Evolutionary conservation across 2,329 filamentous ascomycete genomes (phyloP).

Genomic region (Microdochium nivale): DNA sequence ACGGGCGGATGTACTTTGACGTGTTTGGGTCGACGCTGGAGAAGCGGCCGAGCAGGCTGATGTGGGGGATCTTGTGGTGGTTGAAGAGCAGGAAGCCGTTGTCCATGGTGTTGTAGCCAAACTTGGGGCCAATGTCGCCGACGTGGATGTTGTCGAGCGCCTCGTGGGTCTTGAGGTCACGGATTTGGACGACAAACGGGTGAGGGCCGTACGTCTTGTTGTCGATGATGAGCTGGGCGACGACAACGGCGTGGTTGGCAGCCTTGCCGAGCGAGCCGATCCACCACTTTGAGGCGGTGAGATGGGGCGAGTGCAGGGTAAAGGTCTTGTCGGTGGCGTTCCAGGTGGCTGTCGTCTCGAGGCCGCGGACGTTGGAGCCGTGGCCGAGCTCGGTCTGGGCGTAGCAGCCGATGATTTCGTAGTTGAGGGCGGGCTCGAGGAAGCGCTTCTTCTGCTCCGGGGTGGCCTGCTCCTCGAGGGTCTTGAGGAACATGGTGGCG

Average conservation of each 20-base stretch:
- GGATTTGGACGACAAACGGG: slow-evolving; percentile 69
- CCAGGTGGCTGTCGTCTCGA: slow-evolving; percentile 69
- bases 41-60: slow-evolving; percentile 66
- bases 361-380: slow-evolving; percentile 65
- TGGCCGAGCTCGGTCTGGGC: slow-evolving; percentile 76
- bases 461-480: slow-evolving; percentile 62
- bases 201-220: slow-evolving; percentile 67
- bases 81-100: slow-evolving; percentile 75
- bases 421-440: slow-evolving; percentile 58
- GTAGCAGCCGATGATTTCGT: slow-evolving; percentile 70
- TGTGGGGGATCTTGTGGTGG: slow-evolving; percentile 64
- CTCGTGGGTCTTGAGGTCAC: slow-evolving; percentile 61
- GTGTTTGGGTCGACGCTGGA: slow-evolving; percentile 60
- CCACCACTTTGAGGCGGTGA: slow-evolving; percentile 80
- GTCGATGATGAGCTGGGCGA: slow-evolving; percentile 64
- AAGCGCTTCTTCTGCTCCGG: slow-evolving; percentile 67
- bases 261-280: slow-evolving; percentile 69
- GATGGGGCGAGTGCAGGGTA: slow-evolving; percentile 61
- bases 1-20: slow-evolving; percentile 58
- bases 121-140: slow-evolving; percentile 75
- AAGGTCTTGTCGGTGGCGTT: slow-evolving; percentile 67
- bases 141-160: slow-evolving; percentile 63
- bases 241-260: slow-evolving; percentile 70
- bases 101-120: slow-evolving; percentile 75
- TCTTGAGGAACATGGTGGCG: slow-evolving; percentile 43